Evolutionary conservation across 352 stramenopile species (phyloP).

Genomic region (Hyaloperonospora brassicae): DNA sequence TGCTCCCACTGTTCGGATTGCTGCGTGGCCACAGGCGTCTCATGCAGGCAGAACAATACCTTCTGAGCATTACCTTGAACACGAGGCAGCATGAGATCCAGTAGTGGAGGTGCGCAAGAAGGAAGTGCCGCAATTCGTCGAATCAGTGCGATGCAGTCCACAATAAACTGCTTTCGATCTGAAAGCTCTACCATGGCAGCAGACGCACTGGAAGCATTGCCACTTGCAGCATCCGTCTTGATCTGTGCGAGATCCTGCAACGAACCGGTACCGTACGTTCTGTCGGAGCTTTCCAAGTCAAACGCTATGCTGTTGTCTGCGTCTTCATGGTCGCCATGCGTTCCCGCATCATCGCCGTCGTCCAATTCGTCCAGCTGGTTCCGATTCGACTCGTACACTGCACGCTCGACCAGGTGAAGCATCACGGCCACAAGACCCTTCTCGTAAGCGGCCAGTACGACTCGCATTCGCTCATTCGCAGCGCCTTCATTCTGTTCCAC

Average conservation of each 20-base stretch:
- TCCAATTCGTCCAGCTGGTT: constrained; percentile 57
- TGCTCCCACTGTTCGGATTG: constrained; percentile 41
- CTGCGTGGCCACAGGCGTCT: constrained; percentile 33
- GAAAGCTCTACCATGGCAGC: constrained; percentile 44
- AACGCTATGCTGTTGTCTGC: constrained; percentile 29
- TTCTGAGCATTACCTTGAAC: constrained; percentile 38
- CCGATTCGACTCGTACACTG: constrained; percentile 58
- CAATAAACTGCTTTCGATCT: constrained; percentile 62
- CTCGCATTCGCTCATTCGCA: constrained; percentile 37
- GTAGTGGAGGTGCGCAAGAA: constrained; percentile 39
- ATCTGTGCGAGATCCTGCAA: constrained; percentile 68
- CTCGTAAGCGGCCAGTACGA: constrained; percentile 59
- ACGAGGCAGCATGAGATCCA: constrained; percentile 40
- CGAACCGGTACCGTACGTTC: constrained; percentile 42
- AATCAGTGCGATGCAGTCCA: constrained; percentile 66
- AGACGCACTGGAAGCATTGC: constrained; percentile 20
- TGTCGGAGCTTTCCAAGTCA: constrained; percentile 28
- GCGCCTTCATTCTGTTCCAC: constrained; percentile 59
- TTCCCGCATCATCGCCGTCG: constrained; percentile 33
- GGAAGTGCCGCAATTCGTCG: constrained; percentile 58
- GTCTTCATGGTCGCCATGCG: constrained; percentile 31
- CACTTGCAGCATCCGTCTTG: constrained; percentile 34
- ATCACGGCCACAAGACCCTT: constrained; percentile 64
- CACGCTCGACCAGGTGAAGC: constrained; percentile 64
- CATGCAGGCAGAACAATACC: constrained; percentile 43